Conservation (phyloP, 805 yeast species). For the Torulaspora quercuum region DNA sequence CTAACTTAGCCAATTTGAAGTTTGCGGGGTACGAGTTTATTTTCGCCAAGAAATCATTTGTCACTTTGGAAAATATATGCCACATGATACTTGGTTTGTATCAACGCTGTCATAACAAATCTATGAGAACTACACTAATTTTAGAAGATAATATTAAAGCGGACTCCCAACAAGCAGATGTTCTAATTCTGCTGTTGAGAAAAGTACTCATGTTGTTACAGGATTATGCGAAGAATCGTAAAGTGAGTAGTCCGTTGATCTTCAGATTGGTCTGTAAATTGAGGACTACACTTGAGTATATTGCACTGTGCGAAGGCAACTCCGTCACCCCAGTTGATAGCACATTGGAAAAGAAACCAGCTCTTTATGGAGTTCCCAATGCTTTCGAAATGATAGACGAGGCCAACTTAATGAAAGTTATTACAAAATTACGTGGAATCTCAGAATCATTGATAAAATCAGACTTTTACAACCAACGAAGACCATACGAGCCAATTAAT, state of each 20-base stretch:
- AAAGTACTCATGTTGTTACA: constrained; percentile 30
- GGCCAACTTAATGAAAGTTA: constrained; percentile 16
- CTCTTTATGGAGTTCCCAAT: constrained; percentile 10
- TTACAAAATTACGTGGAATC: constrained; percentile 24
- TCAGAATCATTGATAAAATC: constrained; percentile 34
- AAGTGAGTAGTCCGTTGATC: constrained; percentile 21
- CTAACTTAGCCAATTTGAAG: constrained; percentile 32
- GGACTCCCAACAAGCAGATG: constrained; percentile 20
- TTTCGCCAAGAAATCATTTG: constrained; percentile 30
- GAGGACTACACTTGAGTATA: constrained; percentile 20
- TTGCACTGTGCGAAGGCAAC: constrained; percentile 12
- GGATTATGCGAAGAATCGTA: constrained; percentile 34
- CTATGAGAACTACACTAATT: neutral
- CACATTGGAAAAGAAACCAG: constrained; percentile 4
- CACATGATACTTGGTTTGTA: constrained; percentile 28
- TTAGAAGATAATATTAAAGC: constrained; percentile 9
- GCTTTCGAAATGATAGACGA: constrained; percentile 23
- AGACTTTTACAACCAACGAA: constrained; percentile 30
- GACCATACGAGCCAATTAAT: constrained; percentile 17
- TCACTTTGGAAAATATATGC: constrained; percentile 23
- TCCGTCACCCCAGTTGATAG: constrained; percentile 12
- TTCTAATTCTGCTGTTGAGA: constrained; percentile 20
- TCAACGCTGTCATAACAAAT: constrained; percentile 19
- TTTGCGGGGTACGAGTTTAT: constrained; percentile 34
- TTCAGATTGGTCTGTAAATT: constrained; percentile 20